Evolutionary conservation across 164 flowering plant species (phyloP).

Genomic region (Piper longum): DNA sequence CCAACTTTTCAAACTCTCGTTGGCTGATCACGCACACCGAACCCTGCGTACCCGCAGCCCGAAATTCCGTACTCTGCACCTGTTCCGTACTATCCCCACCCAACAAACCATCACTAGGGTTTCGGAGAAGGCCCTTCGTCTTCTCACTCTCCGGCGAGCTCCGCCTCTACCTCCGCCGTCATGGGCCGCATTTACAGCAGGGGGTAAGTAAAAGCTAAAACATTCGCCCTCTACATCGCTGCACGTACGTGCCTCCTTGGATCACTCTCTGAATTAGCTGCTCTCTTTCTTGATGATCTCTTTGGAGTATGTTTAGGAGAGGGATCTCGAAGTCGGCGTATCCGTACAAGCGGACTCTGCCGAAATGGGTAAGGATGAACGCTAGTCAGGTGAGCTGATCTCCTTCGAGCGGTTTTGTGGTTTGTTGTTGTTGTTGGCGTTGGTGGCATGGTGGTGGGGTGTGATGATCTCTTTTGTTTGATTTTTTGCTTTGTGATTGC

Average conservation of each 20-base stretch:
- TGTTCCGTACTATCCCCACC: too few species aligned
- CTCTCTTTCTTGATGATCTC: not conserved
- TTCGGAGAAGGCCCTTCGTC: not conserved
- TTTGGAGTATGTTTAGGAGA: slow-evolving; percentile 15
- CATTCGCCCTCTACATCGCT: not conserved
- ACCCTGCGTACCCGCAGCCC: too few species aligned
- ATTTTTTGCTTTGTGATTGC: not conserved
- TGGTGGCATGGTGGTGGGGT: too few species aligned
- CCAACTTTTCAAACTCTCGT: too few species aligned
- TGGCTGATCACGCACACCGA: too few species aligned
- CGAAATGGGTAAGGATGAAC: slow-evolving; percentile 31
- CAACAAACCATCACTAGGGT: not conserved
- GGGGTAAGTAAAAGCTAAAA: slow-evolving; percentile 11
- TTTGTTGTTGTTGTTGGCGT: not conserved
- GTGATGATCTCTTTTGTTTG: too few species aligned
- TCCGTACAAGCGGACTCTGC: slow-evolving; percentile 40
- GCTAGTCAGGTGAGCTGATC: slow-evolving; percentile 17
- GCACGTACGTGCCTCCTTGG: not conserved
- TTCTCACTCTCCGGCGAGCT: not conserved
- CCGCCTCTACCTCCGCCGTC: not conserved
- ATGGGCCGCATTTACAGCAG: slow-evolving; percentile 44
- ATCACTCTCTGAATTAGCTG: not conserved
- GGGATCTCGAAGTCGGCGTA: slow-evolving; percentile 37
- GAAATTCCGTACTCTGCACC: too few species aligned
- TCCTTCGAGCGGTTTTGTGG: not conserved